phyloP scores from a whole-genome alignment of 2,329 filamentous ascomycete species.

The Verticillium longisporum region DNA sequence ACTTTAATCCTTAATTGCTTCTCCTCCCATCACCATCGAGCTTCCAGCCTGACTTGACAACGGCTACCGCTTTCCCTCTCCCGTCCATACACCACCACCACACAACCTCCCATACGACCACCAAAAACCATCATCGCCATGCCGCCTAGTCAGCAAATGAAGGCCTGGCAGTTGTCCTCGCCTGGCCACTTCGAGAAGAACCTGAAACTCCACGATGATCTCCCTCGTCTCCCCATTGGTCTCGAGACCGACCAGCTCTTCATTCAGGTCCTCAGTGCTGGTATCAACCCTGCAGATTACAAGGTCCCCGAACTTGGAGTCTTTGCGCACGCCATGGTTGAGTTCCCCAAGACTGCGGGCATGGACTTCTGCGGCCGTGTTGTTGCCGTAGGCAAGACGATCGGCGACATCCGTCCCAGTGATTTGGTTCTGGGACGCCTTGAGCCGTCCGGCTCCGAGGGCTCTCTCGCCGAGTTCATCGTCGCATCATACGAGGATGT shows the following conservation, averaged over 20 bases:
- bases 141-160: constrained; percentile 4
- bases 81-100: background rate
- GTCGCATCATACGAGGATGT: constrained; percentile 24
- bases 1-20: constrained; percentile 3
- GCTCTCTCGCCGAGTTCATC: constrained; percentile 36
- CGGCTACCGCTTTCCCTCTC: background rate
- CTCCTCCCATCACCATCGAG: background rate
- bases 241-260: constrained; percentile 27
- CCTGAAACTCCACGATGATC: constrained; percentile 18
- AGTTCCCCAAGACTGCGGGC: constrained; percentile 34
- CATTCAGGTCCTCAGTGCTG: constrained; percentile 33
- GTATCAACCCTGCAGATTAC: constrained; percentile 43
- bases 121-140: background rate
- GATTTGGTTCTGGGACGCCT: constrained; percentile 36
- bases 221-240: constrained; percentile 15
- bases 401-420: constrained; percentile 25
- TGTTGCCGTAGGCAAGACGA: constrained; percentile 17
- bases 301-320: constrained; percentile 36
- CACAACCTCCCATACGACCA: background rate
- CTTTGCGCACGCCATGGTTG: constrained; percentile 24
- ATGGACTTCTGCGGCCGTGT: constrained; percentile 47
- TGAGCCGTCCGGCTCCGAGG: constrained; percentile 21
- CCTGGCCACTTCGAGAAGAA: constrained; percentile 22
- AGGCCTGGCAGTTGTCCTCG: constrained; percentile 14
- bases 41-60: background rate